Evolutionary conservation across 192 early-diverging fungal species (phyloP), one percentile per base, ranked within the genome.

Genomic region (Diversispora eburnea): DNA sequence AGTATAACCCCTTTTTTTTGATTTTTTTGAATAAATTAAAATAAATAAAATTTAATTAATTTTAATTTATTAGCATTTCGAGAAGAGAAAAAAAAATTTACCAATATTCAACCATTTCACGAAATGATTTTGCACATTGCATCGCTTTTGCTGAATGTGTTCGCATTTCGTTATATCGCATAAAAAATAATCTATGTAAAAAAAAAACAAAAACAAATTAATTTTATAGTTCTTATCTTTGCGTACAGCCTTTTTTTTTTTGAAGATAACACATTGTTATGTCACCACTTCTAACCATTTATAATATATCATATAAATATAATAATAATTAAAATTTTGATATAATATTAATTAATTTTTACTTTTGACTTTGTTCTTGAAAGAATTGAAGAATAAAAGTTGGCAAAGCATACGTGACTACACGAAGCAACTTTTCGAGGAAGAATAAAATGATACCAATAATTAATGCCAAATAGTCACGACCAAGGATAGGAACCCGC

Each of bases 1-100:
- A 9, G 87, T 89, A 73, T 92, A 95, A n/a, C 87, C 86, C 91
- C 93, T 92, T 76, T 70, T 76, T 70, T 33, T 33, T 33, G 25
- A 33, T 33, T 33, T 0, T 0, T 33, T 33, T 33, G 25, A 33
- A 33, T 33, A 77, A 22, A 6, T 33, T 39, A 15, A 19, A 48
- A 49, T 3, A 46, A 48, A 9, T n/a, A 4, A 52, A 39, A n/a
- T 67, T 22, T 4, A 42, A 57, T 19, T 65, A 25, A 55, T 2
- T 5, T 20, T 46, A 22, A 62, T n/a, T n/a, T n/a, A 79, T 15
- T 2, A 33, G 17, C 39, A 55, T 54, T 33, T 13, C 9, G 52
- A n/a, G 33, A 5, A 15, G n/a, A 57, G 9, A 17, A 12, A 7
- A 20, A 73, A 48, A 33, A 19, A 70, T 72, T 43, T 65, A 86